Conservation (phyloP, 2,329 filamentous ascomycete species). For the Grosmannia huntii region DNA sequence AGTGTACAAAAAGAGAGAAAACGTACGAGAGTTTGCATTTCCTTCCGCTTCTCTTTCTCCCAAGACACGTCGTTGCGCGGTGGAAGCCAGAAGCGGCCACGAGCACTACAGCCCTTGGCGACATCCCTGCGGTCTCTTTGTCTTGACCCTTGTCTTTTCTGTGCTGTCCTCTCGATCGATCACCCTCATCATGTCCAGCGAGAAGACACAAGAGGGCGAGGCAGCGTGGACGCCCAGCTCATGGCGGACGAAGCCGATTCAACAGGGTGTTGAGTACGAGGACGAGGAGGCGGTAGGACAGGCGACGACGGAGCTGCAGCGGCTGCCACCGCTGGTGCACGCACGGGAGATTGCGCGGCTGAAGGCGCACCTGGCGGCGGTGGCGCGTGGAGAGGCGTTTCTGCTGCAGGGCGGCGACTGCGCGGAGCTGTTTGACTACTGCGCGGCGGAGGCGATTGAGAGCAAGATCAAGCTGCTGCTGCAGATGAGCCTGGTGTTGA, state of each 20-base stretch:
- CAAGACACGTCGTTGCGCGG: background rate
- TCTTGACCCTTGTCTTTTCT: background rate
- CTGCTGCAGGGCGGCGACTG: slow-evolving; percentile 94
- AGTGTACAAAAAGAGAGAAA: background rate
- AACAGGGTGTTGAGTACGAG: slow-evolving; percentile 60
- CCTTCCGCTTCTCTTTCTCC: background rate
- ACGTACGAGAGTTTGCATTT: background rate
- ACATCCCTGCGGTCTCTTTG: background rate
- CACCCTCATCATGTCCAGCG: background rate
- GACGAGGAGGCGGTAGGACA: slow-evolving; percentile 45
- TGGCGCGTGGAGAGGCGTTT: slow-evolving; percentile 82
- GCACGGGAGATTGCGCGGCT: slow-evolving; percentile 69
- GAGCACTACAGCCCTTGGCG: background rate
- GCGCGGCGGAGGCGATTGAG: slow-evolving; percentile 77
- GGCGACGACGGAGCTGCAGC: slow-evolving; percentile 50
- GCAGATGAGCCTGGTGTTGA: slow-evolving; percentile 92
- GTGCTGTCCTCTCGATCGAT: too few relatives aligned
- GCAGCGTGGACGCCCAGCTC: slow-evolving; percentile 47
- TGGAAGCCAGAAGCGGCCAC: background rate
- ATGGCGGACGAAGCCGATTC: slow-evolving; percentile 68
- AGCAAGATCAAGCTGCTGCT: slow-evolving; percentile 92
- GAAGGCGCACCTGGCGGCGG: slow-evolving; percentile 67
- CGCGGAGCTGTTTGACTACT: slow-evolving; percentile 95
- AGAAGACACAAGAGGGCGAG: background rate
- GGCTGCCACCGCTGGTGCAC: slow-evolving; percentile 66